These are phyloP conservation scores for Cajanus cajan DNA, from an alignment of 306 rosid species.

Conservation along the genomic window DNA sequence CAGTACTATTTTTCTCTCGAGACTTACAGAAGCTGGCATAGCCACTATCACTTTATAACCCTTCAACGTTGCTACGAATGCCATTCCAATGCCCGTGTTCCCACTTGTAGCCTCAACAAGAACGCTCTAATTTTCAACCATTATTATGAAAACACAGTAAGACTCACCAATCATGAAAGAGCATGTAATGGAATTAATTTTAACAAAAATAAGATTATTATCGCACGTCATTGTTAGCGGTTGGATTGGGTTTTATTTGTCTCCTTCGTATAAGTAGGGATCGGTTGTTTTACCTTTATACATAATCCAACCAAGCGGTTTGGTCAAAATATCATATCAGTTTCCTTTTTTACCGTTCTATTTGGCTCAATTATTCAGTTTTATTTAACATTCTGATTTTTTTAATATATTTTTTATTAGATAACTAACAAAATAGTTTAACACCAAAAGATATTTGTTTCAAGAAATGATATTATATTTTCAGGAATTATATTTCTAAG, in stretches of 20 bases:
- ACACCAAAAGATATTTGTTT: no score
- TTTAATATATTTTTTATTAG: neutral
- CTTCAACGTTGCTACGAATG: slow-evolving; percentile 63
- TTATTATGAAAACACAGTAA: neutral
- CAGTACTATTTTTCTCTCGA: slow-evolving; percentile 64
- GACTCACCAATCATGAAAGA: slow-evolving; percentile 10
- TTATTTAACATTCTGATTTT: neutral
- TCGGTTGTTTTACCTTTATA: neutral
- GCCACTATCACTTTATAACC: slow-evolving; percentile 57
- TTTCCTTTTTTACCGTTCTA: no score
- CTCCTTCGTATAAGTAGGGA: neutral
- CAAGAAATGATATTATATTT: no score
- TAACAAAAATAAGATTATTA: neutral
- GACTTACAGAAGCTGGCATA: slow-evolving; percentile 60
- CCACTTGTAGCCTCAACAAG: slow-evolving; percentile 73
- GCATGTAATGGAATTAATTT: neutral
- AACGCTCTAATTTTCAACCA: slow-evolving; percentile 44
- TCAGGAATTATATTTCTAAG: no score
- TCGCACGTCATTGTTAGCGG: neutral
- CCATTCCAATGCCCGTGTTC: slow-evolving; percentile 80
- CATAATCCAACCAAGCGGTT: neutral
- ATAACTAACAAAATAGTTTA: neutral
- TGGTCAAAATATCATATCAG: neutral
- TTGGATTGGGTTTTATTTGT: neutral
- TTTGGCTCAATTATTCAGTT: no score